Evolutionary conservation across 768 basidiomycete genomes (phyloP), one percentile per base, ranked within the genome.

Genomic region (Lactarius deliciosus): DNA sequence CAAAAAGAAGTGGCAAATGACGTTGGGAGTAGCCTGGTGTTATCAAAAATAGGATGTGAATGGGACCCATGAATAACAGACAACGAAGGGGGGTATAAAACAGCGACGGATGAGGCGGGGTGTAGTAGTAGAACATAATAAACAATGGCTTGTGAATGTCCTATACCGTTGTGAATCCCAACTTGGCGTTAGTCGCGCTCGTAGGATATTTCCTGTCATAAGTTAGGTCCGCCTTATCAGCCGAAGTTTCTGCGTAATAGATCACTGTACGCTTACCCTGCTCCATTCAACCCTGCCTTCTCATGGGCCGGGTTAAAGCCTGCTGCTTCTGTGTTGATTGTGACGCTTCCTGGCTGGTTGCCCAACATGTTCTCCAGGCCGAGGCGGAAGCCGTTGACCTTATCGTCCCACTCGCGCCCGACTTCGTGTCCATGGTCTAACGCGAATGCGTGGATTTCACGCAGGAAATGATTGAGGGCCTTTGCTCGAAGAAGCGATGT

Each of bases 381-480:
- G 15, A 68, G 56, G 38, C 85, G 74, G 43, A 81, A 76, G 2
- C 57, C 69, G 3, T 71, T 65, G 34, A 86, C 68, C 40, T 60
- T 60, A 11, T 57, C 45, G 18, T 80, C 72, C 30, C 70, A 69
- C 67, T 83, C 80, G 53, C 72, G 68, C 32, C 79, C 78, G 25
- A 76, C 59, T 5, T 79, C 76, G 11, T 76, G 68, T 25, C 75
- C 89, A 61, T 81, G 73, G 69, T 91, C 90, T 72, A 89, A 77
- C 60, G 80, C 71, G 69, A 87, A 88, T 2, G 84, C 83, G 54
- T 80, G 72, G 43, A 80, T 79, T 68, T 90, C 86, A 32, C 90
- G 86, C 30, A 91, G 76, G 69, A 86, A 92, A 25, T 85, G 81
- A 28, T 89, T 86, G 1, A 91, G 79, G 64, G 87, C 86, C 68